Conservation (phyloP, 345 rosid species). For the Aquilaria malaccensis region DNA sequence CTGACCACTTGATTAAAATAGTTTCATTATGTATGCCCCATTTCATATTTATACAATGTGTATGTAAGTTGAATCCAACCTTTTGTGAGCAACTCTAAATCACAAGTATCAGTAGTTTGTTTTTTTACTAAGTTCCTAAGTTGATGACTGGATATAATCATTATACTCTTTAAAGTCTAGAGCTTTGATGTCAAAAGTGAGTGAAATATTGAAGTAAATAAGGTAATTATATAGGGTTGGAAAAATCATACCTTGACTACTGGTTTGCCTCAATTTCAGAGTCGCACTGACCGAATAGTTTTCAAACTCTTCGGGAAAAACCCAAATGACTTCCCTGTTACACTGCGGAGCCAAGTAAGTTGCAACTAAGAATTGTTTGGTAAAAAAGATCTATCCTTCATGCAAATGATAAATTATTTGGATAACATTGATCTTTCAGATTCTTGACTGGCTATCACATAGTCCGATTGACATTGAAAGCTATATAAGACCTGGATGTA, state of each 20-base stretch:
- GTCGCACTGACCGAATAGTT: slow-evolving; percentile 49
- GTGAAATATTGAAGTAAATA: not conserved
- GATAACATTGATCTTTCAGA: slow-evolving; percentile 31
- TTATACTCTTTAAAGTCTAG: no score
- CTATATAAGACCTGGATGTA: slow-evolving; percentile 72
- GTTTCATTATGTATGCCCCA: no score
- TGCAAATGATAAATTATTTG: slow-evolving; percentile 10
- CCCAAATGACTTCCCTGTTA: slow-evolving; percentile 45
- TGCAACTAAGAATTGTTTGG: slow-evolving; percentile 1
- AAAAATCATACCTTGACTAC: slow-evolving; percentile 1
- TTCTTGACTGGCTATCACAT: slow-evolving; percentile 58
- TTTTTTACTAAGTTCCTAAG: no score
- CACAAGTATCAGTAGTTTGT: no score
- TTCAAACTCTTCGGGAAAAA: slow-evolving; percentile 59
- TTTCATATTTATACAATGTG: no score
- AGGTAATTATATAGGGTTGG: no score
- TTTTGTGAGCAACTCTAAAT: no score
- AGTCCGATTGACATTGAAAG: slow-evolving; percentile 73
- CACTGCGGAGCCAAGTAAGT: slow-evolving; percentile 46
- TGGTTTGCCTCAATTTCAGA: slow-evolving; percentile 26
- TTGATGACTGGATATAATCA: no score
- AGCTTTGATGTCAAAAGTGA: not conserved
- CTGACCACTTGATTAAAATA: no score
- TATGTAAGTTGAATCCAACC: no score
- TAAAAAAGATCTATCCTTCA: slow-evolving; percentile 4